These are phyloP conservation scores for Phoma herbarum DNA, from an alignment of 2,329 filamentous ascomycete genomes.

Conservation along the genomic window DNA sequence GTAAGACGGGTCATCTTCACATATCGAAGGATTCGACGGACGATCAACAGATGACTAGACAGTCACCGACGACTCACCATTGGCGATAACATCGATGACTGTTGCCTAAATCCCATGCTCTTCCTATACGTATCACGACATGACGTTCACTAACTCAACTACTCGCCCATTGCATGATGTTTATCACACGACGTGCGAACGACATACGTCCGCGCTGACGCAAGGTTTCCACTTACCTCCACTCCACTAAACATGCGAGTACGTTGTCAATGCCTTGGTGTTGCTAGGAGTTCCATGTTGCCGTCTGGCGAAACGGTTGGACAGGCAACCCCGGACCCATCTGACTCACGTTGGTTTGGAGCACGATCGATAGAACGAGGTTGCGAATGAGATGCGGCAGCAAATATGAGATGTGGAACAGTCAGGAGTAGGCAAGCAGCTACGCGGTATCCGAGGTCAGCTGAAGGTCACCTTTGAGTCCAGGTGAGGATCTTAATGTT, in stretches of 20 bases:
- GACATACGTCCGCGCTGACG: conserved; percentile 32
- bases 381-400: not conserved
- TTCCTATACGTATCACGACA: not conserved
- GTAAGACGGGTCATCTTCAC: not conserved
- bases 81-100: not conserved
- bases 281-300: conserved; percentile 29
- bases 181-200: conserved; percentile 21
- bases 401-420: not conserved
- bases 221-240: conserved; percentile 27
- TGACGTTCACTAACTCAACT: not conserved
- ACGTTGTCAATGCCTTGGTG: conserved; percentile 29
- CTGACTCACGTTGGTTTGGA: conserved; percentile 31
- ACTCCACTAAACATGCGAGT: conserved; percentile 20
- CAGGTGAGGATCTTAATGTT: not conserved
- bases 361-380: not conserved
- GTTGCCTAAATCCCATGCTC: not conserved
- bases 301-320: conserved; percentile 27
- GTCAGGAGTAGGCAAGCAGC: not conserved
- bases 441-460: not conserved
- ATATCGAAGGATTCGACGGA: not conserved
- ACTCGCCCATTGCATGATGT: conserved; percentile 19
- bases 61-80: not conserved
- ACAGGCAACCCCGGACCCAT: conserved; percentile 23
- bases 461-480: not conserved
- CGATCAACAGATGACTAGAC: not conserved